Evolutionary conservation across 2,329 filamentous ascomycete species (phyloP), one percentile per base, ranked within the genome.

Genomic region (Nigrospora oryzae): DNA sequence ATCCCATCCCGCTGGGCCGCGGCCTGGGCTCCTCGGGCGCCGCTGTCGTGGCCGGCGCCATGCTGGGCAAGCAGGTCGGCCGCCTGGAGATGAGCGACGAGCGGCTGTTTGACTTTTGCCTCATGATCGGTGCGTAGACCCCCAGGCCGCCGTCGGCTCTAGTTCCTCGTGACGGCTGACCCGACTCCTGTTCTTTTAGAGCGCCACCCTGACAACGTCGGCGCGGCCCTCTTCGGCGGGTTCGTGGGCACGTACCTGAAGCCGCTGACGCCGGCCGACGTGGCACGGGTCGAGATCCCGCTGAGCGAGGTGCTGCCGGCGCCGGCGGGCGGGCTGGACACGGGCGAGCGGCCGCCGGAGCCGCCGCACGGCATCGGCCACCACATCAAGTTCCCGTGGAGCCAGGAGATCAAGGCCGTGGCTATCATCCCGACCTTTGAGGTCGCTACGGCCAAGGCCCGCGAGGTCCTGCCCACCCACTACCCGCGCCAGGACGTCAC

Each of bases 191-290:
- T 55, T 4, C 19, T 23, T 65, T 63, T 49, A 82, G 80, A 95
- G 67, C 81, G 89, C 52, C 89, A 95, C 64, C 89, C 89, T 11
- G 89, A 95, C 68, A 95, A 95, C 60, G 89, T 98, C 42, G 93
- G 90, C 46, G 93, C 93, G 13, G 90, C 93, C 8, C 79, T 97
- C 33, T 97, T 94, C 58, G 93, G 93, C 53, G 93, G 93, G 31
- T 97, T 98, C 55, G 89, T 98, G 23, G 93, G 93, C 49, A 96
- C 91, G 15, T 97, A 97, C 62, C 78, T 97, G 49, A 95, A 94
- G 68, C 91, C 95, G 48, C 75, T 97, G 53, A 82, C 86, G 53
- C 86, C 89, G 4, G 88, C 89, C 64, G 91, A 97, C 58, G 84
- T 89, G 49, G 88, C 89, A 49, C 80, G 93, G 50, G 89, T 85